phyloP scores from a whole-genome alignment of 768 basidiomycete species.

The Erythrobasidium yunnanense region DNA sequence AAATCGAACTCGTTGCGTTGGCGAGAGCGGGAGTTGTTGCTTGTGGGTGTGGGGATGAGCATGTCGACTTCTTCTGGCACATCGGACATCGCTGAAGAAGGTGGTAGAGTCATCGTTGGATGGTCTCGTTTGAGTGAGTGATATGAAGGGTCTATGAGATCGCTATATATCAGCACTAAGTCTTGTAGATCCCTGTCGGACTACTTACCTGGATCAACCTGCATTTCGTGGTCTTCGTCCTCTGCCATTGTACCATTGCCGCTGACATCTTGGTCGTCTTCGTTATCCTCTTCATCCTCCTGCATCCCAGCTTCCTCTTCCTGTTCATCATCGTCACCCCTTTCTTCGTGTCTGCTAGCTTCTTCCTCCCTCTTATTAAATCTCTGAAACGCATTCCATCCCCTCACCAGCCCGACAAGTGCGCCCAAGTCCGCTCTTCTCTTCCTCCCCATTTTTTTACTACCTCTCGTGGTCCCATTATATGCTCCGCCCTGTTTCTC shows the following conservation, averaged over 20 bases:
- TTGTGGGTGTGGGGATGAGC: neutral
- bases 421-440: slow-evolving; percentile 21
- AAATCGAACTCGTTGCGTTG: neutral
- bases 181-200: no score
- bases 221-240: no score
- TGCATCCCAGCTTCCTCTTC: neutral
- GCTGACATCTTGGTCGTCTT: no score
- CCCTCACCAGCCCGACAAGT: slow-evolving; percentile 5
- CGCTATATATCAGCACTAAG: no score
- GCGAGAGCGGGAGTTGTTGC: neutral
- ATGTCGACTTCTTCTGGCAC: neutral
- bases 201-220: no score
- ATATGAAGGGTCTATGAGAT: no score
- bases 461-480: neutral
- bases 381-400: neutral
- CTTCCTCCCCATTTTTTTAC: slow-evolving; percentile 5
- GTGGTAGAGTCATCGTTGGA: no score
- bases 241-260: no score
- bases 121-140: neutral
- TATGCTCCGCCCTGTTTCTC: slow-evolving; percentile 5
- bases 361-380: neutral
- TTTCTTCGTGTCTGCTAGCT: no score
- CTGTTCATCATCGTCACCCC: neutral
- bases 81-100: neutral
- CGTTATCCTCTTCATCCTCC: no score